Conservation (phyloP, 2,329 filamentous ascomycete genomes). For the Sporothrix luriei region DNA sequence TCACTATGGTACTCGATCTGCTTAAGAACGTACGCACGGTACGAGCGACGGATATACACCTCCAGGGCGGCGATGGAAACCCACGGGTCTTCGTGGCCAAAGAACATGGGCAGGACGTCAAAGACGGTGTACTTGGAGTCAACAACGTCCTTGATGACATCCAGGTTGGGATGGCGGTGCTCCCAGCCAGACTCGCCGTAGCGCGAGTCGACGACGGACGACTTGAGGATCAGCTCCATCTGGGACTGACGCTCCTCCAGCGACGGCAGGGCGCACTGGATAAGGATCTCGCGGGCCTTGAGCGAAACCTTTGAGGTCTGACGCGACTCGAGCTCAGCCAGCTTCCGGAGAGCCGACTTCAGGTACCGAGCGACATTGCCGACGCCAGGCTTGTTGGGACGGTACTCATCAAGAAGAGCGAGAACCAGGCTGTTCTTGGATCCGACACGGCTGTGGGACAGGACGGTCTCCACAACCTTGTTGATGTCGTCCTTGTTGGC, state of each 20-base stretch:
- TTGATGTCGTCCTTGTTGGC: slow-evolving; percentile 91
- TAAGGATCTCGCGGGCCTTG: slow-evolving; percentile 95
- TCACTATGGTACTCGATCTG: slow-evolving; percentile 83
- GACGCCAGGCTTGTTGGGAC: slow-evolving; percentile 87
- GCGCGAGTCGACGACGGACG: slow-evolving; percentile 92
- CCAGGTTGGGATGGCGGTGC: slow-evolving; percentile 86
- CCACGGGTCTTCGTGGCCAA: slow-evolving; percentile 90
- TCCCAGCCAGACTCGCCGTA: slow-evolving; percentile 98
- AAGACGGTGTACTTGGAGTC: slow-evolving; percentile 99
- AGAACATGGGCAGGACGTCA: slow-evolving; percentile 93
- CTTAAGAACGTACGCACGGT: slow-evolving; percentile 93
- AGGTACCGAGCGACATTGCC: slow-evolving; percentile 89
- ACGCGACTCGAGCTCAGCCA: slow-evolving; percentile 88
- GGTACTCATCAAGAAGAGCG: slow-evolving; percentile 90
- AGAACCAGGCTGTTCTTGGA: slow-evolving; percentile 93
- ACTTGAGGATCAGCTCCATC: slow-evolving; percentile 98
- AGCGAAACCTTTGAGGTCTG: slow-evolving; percentile 90
- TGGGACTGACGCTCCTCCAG: slow-evolving; percentile 91
- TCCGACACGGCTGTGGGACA: slow-evolving; percentile 89
- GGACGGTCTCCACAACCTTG: slow-evolving; percentile 82
- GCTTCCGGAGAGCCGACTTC: slow-evolving; percentile 75
- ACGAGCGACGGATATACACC: slow-evolving; percentile 93
- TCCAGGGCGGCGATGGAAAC: slow-evolving; percentile 91
- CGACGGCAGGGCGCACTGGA: slow-evolving; percentile 94
- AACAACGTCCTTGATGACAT: slow-evolving; percentile 94